Evolutionary conservation across 208 protist species (phyloP).

Genomic region (Crithidia expoeki): DNA sequence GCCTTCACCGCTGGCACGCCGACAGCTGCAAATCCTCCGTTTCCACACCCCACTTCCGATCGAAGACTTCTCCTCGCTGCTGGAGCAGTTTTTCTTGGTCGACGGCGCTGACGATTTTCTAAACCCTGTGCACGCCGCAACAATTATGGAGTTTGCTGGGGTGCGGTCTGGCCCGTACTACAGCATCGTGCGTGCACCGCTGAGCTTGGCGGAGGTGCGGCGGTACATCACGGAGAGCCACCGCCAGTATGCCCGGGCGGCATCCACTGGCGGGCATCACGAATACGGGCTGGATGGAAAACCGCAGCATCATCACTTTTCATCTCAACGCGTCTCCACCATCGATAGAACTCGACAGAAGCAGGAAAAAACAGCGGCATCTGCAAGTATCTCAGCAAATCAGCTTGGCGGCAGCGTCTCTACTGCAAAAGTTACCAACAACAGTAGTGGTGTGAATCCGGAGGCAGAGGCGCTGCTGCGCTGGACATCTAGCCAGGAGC

Average conservation of each 20-base stretch:
- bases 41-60: slow-evolving; percentile 56
- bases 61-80: slow-evolving; percentile 61
- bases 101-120: slow-evolving; percentile 73
- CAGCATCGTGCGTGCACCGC: slow-evolving; percentile 53
- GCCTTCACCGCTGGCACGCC: slow-evolving; percentile 39
- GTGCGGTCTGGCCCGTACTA: slow-evolving; percentile 65
- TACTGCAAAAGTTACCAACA: background rate
- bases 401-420: too few relatives aligned
- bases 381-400: too few relatives aligned
- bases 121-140: slow-evolving; percentile 53
- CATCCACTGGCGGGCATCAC: background rate
- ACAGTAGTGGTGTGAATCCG: background rate
- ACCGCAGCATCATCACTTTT: background rate
- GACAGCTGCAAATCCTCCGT: slow-evolving; percentile 50
- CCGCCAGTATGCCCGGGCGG: slow-evolving; percentile 42
- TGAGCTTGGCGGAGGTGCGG: slow-evolving; percentile 66
- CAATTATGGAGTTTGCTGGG: slow-evolving; percentile 88
- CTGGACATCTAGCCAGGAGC: slow-evolving; percentile 23
- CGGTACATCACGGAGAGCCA: slow-evolving; percentile 57
- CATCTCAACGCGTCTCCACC: background rate
- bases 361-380: too few relatives aligned
- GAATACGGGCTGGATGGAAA: slow-evolving; percentile 15
- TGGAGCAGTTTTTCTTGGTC: slow-evolving; percentile 70
- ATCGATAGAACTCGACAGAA: slow-evolving; percentile 1
- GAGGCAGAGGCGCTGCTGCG: slow-evolving; percentile 5